Percentiles rank a stretch among this genome's conserved stretches.
Evolutionary conservation across 192 early-diverging fungal species (phyloP).

Genomic region (Umbelopsis sp.): DNA sequence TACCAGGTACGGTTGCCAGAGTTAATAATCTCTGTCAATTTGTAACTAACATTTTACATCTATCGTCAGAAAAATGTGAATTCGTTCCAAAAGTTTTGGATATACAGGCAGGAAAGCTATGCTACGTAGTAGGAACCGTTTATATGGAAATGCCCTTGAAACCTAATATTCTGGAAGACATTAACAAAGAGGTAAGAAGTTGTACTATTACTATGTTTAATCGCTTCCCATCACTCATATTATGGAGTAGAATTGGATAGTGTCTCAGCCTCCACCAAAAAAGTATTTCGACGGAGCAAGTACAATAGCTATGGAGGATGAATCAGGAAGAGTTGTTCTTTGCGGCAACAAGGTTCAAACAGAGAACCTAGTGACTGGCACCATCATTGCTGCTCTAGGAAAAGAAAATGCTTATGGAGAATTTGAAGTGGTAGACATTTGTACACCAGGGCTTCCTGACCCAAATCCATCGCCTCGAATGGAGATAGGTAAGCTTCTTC

Average conservation of each 20-base stretch:
- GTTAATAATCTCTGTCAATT: neutral
- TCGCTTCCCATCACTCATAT: neutral
- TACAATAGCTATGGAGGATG: slow-evolving; percentile 81
- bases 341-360: slow-evolving; percentile 59
- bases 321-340: slow-evolving; percentile 86
- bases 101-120: slow-evolving; percentile 61
- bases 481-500: slow-evolving; percentile 34
- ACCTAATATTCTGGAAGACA: slow-evolving; percentile 89
- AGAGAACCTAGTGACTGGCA: slow-evolving; percentile 74
- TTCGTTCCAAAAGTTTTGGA: slow-evolving; percentile 74
- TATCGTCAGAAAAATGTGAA: slow-evolving; percentile 32
- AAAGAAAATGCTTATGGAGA: slow-evolving; percentile 72
- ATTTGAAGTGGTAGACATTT: slow-evolving; percentile 86
- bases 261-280: slow-evolving; percentile 58
- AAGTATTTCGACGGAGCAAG: slow-evolving; percentile 73
- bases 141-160: slow-evolving; percentile 87
- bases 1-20: slow-evolving; percentile 24
- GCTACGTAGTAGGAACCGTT: slow-evolving; percentile 84
- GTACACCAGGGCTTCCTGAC: slow-evolving; percentile 67
- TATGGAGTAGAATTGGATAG: slow-evolving; percentile 60
- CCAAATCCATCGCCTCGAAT: slow-evolving; percentile 46
- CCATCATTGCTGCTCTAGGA: slow-evolving; percentile 81
- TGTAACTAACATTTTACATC: neutral
- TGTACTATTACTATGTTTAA: neutral
- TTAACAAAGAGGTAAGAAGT: slow-evolving; percentile 74